Conservation (phyloP, 1,139 yeast species). For the Suhomyces yuchorum region DNA sequence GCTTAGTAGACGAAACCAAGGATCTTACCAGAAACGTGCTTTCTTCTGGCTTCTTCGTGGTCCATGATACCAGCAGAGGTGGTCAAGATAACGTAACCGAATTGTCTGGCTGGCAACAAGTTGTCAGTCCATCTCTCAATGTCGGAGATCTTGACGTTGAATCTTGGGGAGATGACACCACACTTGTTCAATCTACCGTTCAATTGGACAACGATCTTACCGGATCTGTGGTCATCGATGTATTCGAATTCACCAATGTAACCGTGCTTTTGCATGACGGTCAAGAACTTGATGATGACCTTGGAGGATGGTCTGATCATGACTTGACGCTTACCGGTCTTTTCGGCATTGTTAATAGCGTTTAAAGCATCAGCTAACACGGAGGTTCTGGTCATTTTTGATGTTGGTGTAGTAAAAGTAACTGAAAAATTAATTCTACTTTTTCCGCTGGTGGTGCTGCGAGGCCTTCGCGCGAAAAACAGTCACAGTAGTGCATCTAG, state of each 20-base stretch:
- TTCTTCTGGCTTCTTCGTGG: constrained; percentile 99
- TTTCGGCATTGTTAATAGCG: constrained; percentile 98
- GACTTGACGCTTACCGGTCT: constrained; percentile 99
- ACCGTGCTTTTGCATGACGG: constrained; percentile 96
- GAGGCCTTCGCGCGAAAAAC: constrained; percentile 11
- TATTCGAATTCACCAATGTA: constrained; percentile 99
- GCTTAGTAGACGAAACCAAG: constrained; percentile 84
- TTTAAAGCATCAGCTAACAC: constrained; percentile 99
- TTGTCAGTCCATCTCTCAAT: constrained; percentile 98
- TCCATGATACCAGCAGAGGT: constrained; percentile 99
- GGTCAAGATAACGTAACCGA: constrained; percentile 95
- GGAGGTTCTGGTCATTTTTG: constrained; percentile 93
- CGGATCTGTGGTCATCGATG: constrained; percentile 99
- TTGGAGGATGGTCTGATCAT: constrained; percentile 98
- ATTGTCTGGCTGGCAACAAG: constrained; percentile 98
- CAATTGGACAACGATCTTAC: constrained; percentile 94
- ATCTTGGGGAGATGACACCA: constrained; percentile 98
- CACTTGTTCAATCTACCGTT: constrained; percentile 98
- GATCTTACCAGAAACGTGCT: constrained; percentile 98
- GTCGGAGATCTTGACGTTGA: constrained; percentile 90
- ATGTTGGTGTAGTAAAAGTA: constrained; percentile 15
- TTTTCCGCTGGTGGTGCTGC: constrained; percentile 4
- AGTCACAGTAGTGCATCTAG: constrained; percentile 13
- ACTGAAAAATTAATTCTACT: constrained; percentile 10
- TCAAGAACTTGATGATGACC: constrained; percentile 94